A percentile compares a stretch with the other conserved stretches of the same genome.
phyloP scores from a whole-genome alignment of 306 rosid genomes.

The Canavalia gladiata region DNA sequence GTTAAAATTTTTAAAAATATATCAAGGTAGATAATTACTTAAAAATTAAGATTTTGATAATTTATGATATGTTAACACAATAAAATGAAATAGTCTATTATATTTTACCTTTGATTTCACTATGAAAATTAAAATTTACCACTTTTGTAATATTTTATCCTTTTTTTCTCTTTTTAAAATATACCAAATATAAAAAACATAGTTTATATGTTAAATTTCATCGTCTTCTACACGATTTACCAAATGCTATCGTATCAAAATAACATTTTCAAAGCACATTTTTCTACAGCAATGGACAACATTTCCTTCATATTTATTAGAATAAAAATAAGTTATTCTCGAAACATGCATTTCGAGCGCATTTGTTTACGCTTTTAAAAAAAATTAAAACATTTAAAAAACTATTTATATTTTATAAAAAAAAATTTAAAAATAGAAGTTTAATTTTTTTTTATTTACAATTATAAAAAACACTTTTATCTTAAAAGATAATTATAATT shows the following conservation, averaged over 20 bases:
- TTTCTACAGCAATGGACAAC: neutral
- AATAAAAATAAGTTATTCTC: neutral
- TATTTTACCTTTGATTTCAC: neutral
- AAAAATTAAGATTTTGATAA: neutral
- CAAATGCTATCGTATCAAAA: neutral
- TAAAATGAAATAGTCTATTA: neutral
- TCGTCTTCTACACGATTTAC: neutral
- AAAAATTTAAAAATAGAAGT: no score
- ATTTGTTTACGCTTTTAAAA: no score
- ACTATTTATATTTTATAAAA: no score
- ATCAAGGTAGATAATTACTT: neutral
- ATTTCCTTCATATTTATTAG: neutral
- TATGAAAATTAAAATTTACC: neutral
- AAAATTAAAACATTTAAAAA: no score
- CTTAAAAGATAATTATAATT: no score
- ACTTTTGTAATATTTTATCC: neutral
- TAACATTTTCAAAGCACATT: neutral
- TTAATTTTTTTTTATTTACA: neutral
- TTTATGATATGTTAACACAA: neutral
- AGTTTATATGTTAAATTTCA: no score
- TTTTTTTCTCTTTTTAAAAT: neutral
- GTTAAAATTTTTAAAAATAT: no score
- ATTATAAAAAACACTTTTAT: neutral
- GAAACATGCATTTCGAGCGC: no score
- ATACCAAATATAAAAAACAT: no score